Conservation (phyloP, 176 grass and related monocot genomes). For the Alloteropsis semialata region DNA sequence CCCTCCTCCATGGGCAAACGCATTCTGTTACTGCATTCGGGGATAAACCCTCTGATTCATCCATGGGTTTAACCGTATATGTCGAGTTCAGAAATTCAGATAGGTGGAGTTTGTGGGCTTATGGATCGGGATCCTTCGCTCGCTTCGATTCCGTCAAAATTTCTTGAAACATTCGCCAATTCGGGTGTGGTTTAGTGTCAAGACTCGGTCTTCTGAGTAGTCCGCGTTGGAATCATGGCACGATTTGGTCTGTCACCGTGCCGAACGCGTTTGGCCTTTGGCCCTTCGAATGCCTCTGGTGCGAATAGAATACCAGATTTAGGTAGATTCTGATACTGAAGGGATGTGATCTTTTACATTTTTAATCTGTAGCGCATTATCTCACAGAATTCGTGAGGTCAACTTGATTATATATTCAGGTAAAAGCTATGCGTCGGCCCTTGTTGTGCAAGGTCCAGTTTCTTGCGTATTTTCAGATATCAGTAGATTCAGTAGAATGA, state of each 20-base stretch:
- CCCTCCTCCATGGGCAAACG: too few species aligned
- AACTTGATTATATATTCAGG: not conserved
- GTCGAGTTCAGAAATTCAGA: not conserved
- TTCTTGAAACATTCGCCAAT: not conserved
- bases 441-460: not conserved
- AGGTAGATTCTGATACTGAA: not conserved
- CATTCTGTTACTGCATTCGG: too few species aligned
- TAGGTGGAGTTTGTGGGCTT: not conserved
- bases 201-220: not conserved
- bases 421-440: not conserved
- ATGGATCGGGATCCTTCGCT: not conserved
- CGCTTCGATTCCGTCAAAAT: not conserved
- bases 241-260: not conserved
- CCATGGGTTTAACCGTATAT: not conserved
- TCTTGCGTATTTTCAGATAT: not conserved
- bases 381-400: not conserved
- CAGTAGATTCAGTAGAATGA: not conserved
- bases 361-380: not conserved
- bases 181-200: not conserved
- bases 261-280: not conserved
- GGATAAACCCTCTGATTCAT: too few species aligned
- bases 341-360: not conserved
- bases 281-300: not conserved
- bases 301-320: not conserved
- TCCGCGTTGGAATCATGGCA: not conserved